Evolutionary conservation across 2,329 filamentous ascomycete genomes (phyloP).

Genomic region (Colletotrichum musae): DNA sequence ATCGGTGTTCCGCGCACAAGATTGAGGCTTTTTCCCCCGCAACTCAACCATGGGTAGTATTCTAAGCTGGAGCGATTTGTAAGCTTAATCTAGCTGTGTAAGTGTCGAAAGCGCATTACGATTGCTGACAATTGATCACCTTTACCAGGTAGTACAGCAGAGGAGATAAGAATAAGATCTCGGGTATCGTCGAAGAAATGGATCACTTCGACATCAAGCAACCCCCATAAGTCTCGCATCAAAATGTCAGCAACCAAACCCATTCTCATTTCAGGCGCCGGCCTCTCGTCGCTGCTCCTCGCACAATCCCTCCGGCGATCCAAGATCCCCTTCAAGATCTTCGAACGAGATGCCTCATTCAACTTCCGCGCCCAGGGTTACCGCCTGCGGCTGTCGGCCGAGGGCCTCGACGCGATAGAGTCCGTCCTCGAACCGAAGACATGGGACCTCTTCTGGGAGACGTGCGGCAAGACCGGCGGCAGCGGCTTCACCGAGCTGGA

Average conservation of each 20-base stretch:
- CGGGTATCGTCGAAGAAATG: background rate
- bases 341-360: constrained; percentile 60
- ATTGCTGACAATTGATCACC: no score
- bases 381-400: background rate
- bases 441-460: background rate
- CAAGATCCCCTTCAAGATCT: constrained; percentile 60
- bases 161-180: no score
- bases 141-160: no score
- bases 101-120: no score
- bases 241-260: background rate
- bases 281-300: constrained; percentile 53
- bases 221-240: background rate
- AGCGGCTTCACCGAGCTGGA: constrained; percentile 48
- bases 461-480: background rate
- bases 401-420: constrained; percentile 3
- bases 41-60: no score
- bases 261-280: constrained; percentile 52
- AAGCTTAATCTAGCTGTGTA: no score
- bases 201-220: background rate
- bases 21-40: no score
- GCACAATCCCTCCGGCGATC: constrained; percentile 50
- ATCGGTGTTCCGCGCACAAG: no score
- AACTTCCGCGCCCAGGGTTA: constrained; percentile 1
- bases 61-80: no score
- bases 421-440: background rate